Percentiles rank a stretch among this genome's conserved stretches.
Evolutionary conservation across 805 yeast species (phyloP).

Genomic region (Starmerella khaoyaiensis): DNA sequence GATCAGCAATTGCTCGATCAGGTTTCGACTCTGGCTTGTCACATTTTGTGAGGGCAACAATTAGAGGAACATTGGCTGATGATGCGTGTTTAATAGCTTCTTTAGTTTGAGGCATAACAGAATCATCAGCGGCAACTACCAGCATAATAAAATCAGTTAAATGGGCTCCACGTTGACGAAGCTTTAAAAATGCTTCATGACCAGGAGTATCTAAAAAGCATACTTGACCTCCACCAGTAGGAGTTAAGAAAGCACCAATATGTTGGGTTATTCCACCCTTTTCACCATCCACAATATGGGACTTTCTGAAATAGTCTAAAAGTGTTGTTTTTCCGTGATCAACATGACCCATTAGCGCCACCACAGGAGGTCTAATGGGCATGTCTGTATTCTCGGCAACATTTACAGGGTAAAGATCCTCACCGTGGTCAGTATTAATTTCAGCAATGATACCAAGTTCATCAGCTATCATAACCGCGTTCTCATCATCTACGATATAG

Average conservation of each 20-base stretch:
- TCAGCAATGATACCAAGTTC: slow-evolving; percentile 63
- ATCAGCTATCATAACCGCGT: slow-evolving; percentile 74
- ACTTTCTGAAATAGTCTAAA: slow-evolving; percentile 71
- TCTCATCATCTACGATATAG: slow-evolving; percentile 73
- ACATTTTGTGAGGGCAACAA: slow-evolving; percentile 87
- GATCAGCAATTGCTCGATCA: slow-evolving; percentile 63
- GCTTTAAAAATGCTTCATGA: slow-evolving; percentile 89
- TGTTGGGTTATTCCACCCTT: slow-evolving; percentile 97
- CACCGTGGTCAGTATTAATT: slow-evolving; percentile 44
- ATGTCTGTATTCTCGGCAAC: slow-evolving; percentile 34
- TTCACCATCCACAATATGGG: slow-evolving; percentile 71
- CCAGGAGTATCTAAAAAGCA: slow-evolving; percentile 97
- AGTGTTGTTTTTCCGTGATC: slow-evolving; percentile 97
- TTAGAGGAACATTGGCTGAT: slow-evolving; percentile 63
- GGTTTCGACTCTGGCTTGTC: slow-evolving; percentile 68
- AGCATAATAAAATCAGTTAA: slow-evolving; percentile 83
- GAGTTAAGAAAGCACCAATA: slow-evolving; percentile 88
- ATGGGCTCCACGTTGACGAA: slow-evolving; percentile 94
- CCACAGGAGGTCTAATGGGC: slow-evolving; percentile 77
- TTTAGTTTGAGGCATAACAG: slow-evolving; percentile 92
- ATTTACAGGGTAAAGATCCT: slow-evolving; percentile 41
- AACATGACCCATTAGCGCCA: slow-evolving; percentile 97
- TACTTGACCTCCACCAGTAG: slow-evolving; percentile 31
- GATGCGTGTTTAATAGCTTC: slow-evolving; percentile 93
- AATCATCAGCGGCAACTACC: slow-evolving; percentile 95